Conservation (phyloP, 1,284 basidiomycete species). For the Stereum hirsutum region DNA sequence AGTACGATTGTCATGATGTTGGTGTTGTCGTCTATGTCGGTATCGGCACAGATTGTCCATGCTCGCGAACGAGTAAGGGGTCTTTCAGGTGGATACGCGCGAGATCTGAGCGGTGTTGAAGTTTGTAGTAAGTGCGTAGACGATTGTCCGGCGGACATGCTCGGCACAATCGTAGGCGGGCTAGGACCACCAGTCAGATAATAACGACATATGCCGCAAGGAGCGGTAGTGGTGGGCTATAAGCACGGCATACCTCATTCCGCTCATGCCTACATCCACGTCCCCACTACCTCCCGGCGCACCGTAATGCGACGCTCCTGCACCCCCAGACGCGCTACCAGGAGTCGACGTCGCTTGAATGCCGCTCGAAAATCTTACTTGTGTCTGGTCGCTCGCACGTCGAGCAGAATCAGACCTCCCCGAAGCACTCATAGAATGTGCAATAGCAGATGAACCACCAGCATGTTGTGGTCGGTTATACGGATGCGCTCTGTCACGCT, state of each 20-base stretch:
- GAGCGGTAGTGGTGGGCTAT: not conserved
- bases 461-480: conserved; percentile 22
- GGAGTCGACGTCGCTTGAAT: not conserved
- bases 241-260: not conserved
- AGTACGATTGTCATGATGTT: conserved; percentile 43
- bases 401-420: not conserved
- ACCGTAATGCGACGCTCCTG: not conserved
- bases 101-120: not conserved
- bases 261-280: not conserved
- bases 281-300: not conserved
- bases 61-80: not conserved
- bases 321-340: not conserved
- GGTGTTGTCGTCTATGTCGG: conserved; percentile 37
- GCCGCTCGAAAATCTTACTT: not conserved
- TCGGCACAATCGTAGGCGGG: conserved; percentile 7
- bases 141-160: conserved; percentile 3
- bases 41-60: conserved; percentile 39
- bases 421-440: conserved; percentile 2
- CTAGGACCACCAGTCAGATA: conserved; percentile 5
- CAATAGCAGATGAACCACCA: conserved; percentile 9
- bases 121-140: not conserved
- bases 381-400: not conserved
- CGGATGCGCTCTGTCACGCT: conserved; percentile 18
- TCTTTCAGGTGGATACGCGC: not conserved
- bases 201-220: not conserved